phyloP scores from a whole-genome alignment of 176 grass and related monocot species.

The Cenchrus purpureus region DNA sequence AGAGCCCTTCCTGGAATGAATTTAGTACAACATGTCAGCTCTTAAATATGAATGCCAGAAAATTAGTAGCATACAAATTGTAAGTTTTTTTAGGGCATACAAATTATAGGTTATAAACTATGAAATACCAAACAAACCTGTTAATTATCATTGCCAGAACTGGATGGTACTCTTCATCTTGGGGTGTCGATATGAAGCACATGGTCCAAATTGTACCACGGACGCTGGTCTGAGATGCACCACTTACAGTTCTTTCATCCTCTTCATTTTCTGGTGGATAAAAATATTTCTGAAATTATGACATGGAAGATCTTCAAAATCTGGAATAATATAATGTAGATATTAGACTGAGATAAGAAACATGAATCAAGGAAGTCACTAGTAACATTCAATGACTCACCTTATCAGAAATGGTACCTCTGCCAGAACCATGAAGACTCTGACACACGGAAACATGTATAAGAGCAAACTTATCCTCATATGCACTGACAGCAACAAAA shows the following conservation, averaged over 20 bases:
- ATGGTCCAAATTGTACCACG: slow-evolving; percentile 93
- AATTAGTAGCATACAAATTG: slow-evolving; percentile 6
- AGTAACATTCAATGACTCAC: slow-evolving; percentile 56
- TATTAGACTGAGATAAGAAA: slow-evolving; percentile 67
- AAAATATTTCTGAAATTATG: slow-evolving; percentile 98
- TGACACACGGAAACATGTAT: slow-evolving; percentile 58
- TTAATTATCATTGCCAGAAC: slow-evolving; percentile 86
- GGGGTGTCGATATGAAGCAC: slow-evolving; percentile 81
- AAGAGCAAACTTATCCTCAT: slow-evolving; percentile 84
- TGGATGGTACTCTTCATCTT: slow-evolving; percentile 73
- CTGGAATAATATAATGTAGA: slow-evolving; percentile 85
- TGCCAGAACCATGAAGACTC: slow-evolving; percentile 40
- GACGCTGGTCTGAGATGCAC: slow-evolving; percentile 48
- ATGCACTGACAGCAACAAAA: slow-evolving; percentile 92
- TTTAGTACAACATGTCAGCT: slow-evolving; percentile 5
- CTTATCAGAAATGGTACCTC: slow-evolving; percentile 66
- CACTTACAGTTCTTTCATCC: slow-evolving; percentile 48
- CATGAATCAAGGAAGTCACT: slow-evolving; percentile 34
- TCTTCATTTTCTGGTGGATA: slow-evolving; percentile 92
- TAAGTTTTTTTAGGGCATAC: neutral
- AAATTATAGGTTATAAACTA: slow-evolving; percentile 1
- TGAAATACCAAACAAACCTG: slow-evolving; percentile 58
- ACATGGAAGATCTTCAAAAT: slow-evolving; percentile 91
- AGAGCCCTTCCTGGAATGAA: slow-evolving; percentile 74
- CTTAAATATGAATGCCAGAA: slow-evolving; percentile 24